Evolutionary conservation across 2,329 filamentous ascomycete genomes (phyloP), one percentile per base, ranked within the genome.

Genomic region (Chalara sp.): DNA sequence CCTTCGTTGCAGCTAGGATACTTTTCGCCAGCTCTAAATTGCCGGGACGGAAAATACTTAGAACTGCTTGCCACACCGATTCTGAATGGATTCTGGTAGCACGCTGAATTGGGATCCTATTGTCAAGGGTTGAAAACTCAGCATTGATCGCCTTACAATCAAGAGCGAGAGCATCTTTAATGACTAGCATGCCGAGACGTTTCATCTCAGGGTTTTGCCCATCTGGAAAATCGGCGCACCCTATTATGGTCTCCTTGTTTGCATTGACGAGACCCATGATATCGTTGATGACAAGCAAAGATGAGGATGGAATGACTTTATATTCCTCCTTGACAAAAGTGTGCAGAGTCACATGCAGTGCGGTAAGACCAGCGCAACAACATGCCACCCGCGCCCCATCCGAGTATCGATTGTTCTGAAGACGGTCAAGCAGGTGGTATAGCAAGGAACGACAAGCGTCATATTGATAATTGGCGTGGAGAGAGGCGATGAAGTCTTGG

Each of bases 361-460:
- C 75, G 48, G 78, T 75, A n/a, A 86, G 72, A 0, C 84, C 86
- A 49, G 82, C 80, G 46, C 79, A 75, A 55, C 80, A 82, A 58
- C 84, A 86, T 21, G 79, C 78, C 2, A 78, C 73, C 58, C 79
- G 75, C 5, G 82, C 81, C 28, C 74, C 70, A 32, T 76, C 70
- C 1, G 83, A 76, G 48, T 81, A 79, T 10, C 63, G 67, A 1
- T 72, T 64, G 33, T 80, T 76, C 53, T 80, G 81, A 28, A 85
- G 75, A 6, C 78, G 79, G 50, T 81, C 78, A 41, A 96, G 79
- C 7, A 96, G 76, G 49, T 89, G 83, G 55, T 86, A 79, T 39
- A 89, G 76, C 41, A 96, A 72, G n/a, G 86, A 81, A 54, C 89
- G 83, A 65, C 89, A 91, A 6, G 88, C 86, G 58, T 91, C 86